These are phyloP conservation scores for Botrytis fragariae DNA, from an alignment of 2,329 filamentous ascomycete species.

Conservation along the genomic window DNA sequence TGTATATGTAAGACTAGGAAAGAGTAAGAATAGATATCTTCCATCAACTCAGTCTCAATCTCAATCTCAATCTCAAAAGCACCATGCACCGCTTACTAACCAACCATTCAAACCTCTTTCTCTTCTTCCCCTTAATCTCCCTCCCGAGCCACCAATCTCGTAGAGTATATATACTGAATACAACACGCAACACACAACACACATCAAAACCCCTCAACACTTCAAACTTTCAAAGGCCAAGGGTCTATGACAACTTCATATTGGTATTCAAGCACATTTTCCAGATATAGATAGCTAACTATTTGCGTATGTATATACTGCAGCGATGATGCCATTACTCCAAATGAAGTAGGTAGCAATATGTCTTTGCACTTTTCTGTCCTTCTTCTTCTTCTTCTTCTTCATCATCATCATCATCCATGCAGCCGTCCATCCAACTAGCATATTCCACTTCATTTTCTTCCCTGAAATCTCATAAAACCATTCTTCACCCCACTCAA, in stretches of 20 bases:
- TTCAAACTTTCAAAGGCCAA: not conserved
- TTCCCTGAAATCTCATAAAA: fast-evolving
- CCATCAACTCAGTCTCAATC: too few relatives aligned
- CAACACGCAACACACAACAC: too few relatives aligned
- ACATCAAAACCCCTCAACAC: too few relatives aligned
- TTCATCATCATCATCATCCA: not conserved
- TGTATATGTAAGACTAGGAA: too few relatives aligned
- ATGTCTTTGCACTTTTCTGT: not conserved
- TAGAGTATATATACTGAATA: too few relatives aligned
- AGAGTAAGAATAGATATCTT: too few relatives aligned
- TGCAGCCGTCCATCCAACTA: not conserved
- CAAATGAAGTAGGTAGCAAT: not conserved
- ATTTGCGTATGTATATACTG: not conserved
- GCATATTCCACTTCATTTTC: too few relatives aligned
- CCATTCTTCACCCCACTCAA: not conserved
- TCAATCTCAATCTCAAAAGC: too few relatives aligned
- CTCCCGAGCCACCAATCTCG: too few relatives aligned
- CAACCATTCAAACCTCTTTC: too few relatives aligned
- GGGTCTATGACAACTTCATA: not conserved
- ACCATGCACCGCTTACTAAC: too few relatives aligned
- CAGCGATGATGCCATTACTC: not conserved
- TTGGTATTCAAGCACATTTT: not conserved
- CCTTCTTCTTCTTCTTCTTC: not conserved
- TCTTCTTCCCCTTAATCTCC: too few relatives aligned
- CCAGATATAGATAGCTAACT: not conserved